Conservation (phyloP, 805 yeast genomes). For the Komagataella kurtzmanii region DNA sequence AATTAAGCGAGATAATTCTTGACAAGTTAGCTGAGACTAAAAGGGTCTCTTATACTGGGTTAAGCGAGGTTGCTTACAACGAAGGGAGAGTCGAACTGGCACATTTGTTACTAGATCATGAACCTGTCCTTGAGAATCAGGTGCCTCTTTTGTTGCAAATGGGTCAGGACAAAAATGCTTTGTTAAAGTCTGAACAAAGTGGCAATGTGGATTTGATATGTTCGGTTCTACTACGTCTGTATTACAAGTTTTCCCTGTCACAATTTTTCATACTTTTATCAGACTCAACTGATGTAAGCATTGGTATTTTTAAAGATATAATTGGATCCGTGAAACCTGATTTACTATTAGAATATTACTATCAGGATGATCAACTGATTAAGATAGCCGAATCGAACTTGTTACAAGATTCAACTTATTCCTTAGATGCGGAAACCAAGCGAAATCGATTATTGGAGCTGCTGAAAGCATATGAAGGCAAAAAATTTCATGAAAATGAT, state of each 20-base stretch:
- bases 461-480: slow-evolving; percentile 5
- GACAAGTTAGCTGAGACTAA: slow-evolving; percentile 24
- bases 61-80: slow-evolving; percentile 54
- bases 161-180: slow-evolving; percentile 60
- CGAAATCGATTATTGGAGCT: slow-evolving; percentile 6
- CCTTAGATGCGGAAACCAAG: slow-evolving; percentile 7
- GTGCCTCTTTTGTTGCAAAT: slow-evolving; percentile 53
- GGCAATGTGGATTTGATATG: slow-evolving; percentile 47
- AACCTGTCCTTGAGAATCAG: slow-evolving; percentile 48
- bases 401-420: not conserved
- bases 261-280: slow-evolving; percentile 55
- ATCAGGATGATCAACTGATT: slow-evolving; percentile 47
- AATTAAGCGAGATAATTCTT: slow-evolving; percentile 35
- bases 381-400: slow-evolving; percentile 32
- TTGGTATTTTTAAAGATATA: slow-evolving; percentile 21
- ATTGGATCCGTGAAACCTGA: slow-evolving; percentile 20
- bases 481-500: slow-evolving; percentile 16
- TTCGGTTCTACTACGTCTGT: slow-evolving; percentile 41
- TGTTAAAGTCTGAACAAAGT: slow-evolving; percentile 50
- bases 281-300: slow-evolving; percentile 19
- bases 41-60: slow-evolving; percentile 40
- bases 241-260: slow-evolving; percentile 41
- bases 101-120: slow-evolving; percentile 51
- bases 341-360: slow-evolving; percentile 37
- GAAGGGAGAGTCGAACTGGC: slow-evolving; percentile 74